Base-by-base conservation (phyloP, 768 basidiomycete species). In the Lactifluus volemus region DNA sequence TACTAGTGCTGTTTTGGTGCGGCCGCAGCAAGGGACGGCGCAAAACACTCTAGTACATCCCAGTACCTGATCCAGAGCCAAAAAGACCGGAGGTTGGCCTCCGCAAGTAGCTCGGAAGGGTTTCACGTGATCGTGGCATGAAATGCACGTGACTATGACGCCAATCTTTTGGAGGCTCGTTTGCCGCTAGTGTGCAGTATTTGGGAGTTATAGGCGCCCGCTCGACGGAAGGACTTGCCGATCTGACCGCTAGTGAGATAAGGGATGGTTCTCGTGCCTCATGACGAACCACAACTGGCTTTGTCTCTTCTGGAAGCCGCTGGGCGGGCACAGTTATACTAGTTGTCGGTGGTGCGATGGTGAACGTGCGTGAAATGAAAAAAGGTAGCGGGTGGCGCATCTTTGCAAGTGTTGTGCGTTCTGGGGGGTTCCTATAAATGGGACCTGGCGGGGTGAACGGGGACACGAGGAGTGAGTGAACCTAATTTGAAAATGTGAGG, bases 401-500 rank as follows among this genome's bases (percentile, higher is more conserved):
- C 25, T 48, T 21, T 25, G 32, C n/a, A 15, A 30, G 17, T 32
- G 21, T 2, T 32, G 25, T 15, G 3, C 42, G 36, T 9, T 9
- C 39, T 32, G 52, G 32, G 51, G 57, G 19, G 49, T 11, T 12
- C 60, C 44, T 6, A 32, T 36, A 55, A 34, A 55, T 51, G 25
- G 4, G 32, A 34, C 32, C 19, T 6, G 54, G 34, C 32, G 60
- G 49, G 45, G 11, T 15, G 25, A 25, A 25, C 34, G 29, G 44
- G 15, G 36, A 11, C 3, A 38, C 34, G n/a, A 12, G n/a, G 15
- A 47, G 21, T 17, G 53, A 60, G 48, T 14, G 14, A 51, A 44
- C 60, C 60, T 57, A 48, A 61, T 61, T 52, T 57, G 59, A 56
- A 42, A 39, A 39, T 15, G 30, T 59, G 56, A 14, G 49, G 8